These are phyloP conservation scores for Fraxinus sp. DNA, from an alignment of 305 asterid genomes.

Conservation along the genomic window DNA sequence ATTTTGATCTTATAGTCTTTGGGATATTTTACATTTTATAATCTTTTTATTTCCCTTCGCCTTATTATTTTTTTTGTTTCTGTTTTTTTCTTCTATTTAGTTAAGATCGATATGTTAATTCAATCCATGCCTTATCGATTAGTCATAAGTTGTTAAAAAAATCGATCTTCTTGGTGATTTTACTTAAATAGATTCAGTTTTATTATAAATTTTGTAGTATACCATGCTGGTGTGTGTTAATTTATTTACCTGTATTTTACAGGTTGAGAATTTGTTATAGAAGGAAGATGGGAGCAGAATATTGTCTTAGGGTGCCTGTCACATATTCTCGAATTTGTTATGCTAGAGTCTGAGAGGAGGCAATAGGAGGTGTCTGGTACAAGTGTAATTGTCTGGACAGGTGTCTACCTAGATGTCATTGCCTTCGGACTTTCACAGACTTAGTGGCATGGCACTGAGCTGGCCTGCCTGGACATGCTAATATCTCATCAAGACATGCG, in stretches of 20 bases:
- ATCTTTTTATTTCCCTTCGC: neutral
- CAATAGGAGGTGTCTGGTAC: neutral
- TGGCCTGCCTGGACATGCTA: neutral
- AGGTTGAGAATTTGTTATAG: slow-evolving; percentile 46
- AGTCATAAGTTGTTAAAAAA: neutral
- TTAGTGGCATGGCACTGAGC: neutral
- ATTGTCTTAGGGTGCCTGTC: slow-evolving; percentile 32
- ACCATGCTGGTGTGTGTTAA: slow-evolving; percentile 2
- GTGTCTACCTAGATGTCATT: neutral
- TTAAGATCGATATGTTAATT: neutral
- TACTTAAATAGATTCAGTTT: neutral
- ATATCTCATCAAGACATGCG: neutral
- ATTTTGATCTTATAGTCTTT: neutral
- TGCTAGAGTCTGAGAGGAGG: neutral
- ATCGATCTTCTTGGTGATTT: neutral
- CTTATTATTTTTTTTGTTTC: neutral
- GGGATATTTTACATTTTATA: slow-evolving; percentile 21
- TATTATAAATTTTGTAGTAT: slow-evolving; percentile 6
- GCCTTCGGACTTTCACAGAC: neutral
- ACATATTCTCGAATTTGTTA: neutral
- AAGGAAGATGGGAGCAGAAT: slow-evolving; percentile 28
- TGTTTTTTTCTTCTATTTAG: neutral
- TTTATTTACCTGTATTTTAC: slow-evolving; percentile 21
- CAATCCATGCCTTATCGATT: neutral
- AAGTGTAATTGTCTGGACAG: neutral